Base-by-base conservation (phyloP, 2,329 filamentous ascomycete species). In the Trichoderma asperellum region DNA sequence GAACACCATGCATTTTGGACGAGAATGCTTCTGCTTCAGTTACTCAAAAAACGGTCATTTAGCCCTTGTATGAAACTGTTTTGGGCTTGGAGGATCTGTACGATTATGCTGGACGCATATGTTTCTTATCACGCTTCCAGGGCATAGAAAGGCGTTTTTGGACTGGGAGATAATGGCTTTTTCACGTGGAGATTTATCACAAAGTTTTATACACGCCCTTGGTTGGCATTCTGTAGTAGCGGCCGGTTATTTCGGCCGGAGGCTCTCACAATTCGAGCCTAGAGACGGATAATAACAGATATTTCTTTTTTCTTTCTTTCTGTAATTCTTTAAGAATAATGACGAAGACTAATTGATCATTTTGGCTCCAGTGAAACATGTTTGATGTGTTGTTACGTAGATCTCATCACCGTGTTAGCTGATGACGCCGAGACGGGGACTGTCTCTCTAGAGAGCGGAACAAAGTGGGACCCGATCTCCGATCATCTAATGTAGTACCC, bases 91-190 rank as follows among this genome's bases (percentile, higher is more conserved):
- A 56, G 69, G 65, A 69, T 61, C 67, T 73, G 71, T 73, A 73
- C 65, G 71, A 71, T 73, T 71, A 70, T 69, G 68, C 68, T 68
- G 64, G 65, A 69, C 59, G 56, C 68, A 68, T 69, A 68, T 67
- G 70, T 66, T 71, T 70, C 57, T 68, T 72, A 70, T 72, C 66
- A 70, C 60, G 68, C 62, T 64, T 72, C 63, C 70, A 70, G 70
- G 71, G 71, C 72, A 73, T 71, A 70, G 64, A 35, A 61, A 59
- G 70, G 70, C 70, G 70, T 71, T 71, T 64, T 62, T 62, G 69
- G 66, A 60, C 64, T 62, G 68, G 68, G 68, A 59, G 55, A 40
- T 35, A 58, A 35, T 49, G 64, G 55, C 8, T 24, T 49, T 55
- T 58, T 57, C 61, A 32, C 35, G 68, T 40, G 55, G 56, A 65